A percentile compares a stretch with the other conserved stretches of the same genome.
phyloP scores from a whole-genome alignment of 2,329 filamentous ascomycete species.

The Aspergillus bombycis region DNA sequence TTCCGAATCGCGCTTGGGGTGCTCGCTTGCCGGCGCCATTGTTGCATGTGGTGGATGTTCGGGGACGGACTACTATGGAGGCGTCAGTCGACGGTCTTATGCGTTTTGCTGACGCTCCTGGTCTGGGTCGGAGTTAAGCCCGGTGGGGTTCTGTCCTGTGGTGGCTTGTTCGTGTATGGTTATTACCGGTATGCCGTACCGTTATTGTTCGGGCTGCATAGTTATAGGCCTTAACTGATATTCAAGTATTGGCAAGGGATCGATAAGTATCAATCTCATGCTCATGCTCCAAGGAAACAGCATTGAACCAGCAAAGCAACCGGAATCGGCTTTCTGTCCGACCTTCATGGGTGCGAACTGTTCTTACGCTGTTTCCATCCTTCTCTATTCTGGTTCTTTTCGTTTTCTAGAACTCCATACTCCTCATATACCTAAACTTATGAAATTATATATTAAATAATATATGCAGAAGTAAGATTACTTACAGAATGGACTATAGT shows the following conservation, averaged over 20 bases:
- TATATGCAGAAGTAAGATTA: too few species aligned
- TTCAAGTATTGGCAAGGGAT: too few species aligned
- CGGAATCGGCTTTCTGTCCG: background rate
- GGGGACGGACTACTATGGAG: background rate
- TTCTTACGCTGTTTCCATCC: too few species aligned
- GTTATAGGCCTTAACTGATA: too few species aligned
- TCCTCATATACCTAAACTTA: too few species aligned
- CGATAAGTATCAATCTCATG: too few species aligned
- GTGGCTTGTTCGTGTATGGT: background rate
- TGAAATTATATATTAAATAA: too few species aligned
- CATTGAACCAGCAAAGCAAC: background rate
- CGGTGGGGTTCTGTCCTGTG: background rate
- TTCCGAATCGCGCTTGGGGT: background rate
- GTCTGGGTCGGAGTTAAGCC: constrained; percentile 3
- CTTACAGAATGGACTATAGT: too few species aligned
- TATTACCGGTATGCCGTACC: background rate
- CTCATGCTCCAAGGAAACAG: too few species aligned
- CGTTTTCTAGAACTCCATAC: too few species aligned
- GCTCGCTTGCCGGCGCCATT: background rate
- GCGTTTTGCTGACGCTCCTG: background rate
- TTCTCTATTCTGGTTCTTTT: too few species aligned
- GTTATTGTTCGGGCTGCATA: background rate
- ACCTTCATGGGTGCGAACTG: too few species aligned
- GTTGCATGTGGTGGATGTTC: background rate
- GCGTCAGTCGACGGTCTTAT: background rate